These are phyloP conservation scores for Colletotrichum spaethianum DNA, from an alignment of 2,329 filamentous ascomycete genomes.

Conservation along the genomic window DNA sequence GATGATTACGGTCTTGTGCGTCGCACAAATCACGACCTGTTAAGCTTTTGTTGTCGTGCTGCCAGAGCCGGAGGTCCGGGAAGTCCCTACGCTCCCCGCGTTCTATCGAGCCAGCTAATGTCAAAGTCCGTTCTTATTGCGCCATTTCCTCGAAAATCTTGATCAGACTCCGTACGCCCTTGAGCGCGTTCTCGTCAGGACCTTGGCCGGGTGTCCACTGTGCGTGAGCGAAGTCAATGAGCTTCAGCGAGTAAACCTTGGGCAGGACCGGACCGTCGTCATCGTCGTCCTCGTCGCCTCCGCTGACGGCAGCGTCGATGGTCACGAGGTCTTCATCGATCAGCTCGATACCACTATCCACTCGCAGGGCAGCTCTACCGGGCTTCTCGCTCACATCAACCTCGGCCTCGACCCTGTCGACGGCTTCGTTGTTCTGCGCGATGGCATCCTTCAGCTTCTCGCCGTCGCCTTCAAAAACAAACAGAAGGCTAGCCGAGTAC, in stretches of 20 bases:
- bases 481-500: conserved; percentile 74
- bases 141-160: conserved; percentile 79
- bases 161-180: conserved; percentile 80
- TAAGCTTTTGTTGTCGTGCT: conserved; percentile 12
- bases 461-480: conserved; percentile 76
- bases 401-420: conserved; percentile 62
- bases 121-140: conserved; percentile 38
- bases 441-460: conserved; percentile 66
- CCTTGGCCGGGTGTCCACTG: conserved; percentile 85
- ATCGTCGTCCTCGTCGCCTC: conserved; percentile 50
- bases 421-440: conserved; percentile 65
- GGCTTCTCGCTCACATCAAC: conserved; percentile 39
- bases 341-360: conserved; percentile 68
- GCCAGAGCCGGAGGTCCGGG: conserved; percentile 10
- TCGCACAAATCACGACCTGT: conserved; percentile 28
- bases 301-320: conserved; percentile 40
- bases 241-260: conserved; percentile 82
- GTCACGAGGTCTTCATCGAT: conserved; percentile 47
- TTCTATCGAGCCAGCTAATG: conserved; percentile 13
- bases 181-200: conserved; percentile 86
- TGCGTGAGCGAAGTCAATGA: conserved; percentile 98
- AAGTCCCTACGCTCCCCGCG: conserved; percentile 7
- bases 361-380: conserved; percentile 57
- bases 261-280: conserved; percentile 65
- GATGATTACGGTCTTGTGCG: conserved; percentile 5